Percentiles rank a stretch among this genome's conserved stretches.
Conservation (phyloP, 1,139 yeast species). For the Zygotorulaspora mrakii region DNA sequence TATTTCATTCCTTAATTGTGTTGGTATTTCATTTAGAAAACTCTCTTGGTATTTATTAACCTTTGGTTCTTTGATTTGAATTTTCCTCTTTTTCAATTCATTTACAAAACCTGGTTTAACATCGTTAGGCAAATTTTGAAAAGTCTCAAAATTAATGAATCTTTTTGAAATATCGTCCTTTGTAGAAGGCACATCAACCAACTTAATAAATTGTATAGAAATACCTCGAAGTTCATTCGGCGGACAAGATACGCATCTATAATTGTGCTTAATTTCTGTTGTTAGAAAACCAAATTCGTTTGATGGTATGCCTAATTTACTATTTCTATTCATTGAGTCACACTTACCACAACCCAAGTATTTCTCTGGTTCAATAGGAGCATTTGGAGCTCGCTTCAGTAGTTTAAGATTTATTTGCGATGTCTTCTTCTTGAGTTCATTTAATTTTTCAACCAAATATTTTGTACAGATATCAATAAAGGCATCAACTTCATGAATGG, state of each 20-base stretch:
- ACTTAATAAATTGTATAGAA: conserved; percentile 60
- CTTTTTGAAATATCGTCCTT: conserved; percentile 18
- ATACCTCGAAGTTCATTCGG: conserved; percentile 74
- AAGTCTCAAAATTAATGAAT: conserved; percentile 12
- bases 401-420: conserved; percentile 59
- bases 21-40: conserved; percentile 31
- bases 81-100: conserved; percentile 17
- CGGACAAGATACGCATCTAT: conserved; percentile 55
- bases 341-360: conserved; percentile 82
- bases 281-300: conserved; percentile 59
- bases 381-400: conserved; percentile 58
- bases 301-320: conserved; percentile 61
- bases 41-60: conserved; percentile 24
- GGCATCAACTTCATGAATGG: conserved; percentile 54
- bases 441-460: conserved; percentile 57
- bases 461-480: conserved; percentile 57
- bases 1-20: conserved; percentile 34
- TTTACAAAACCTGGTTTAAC: conserved; percentile 13
- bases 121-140: conserved; percentile 17
- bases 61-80: conserved; percentile 7
- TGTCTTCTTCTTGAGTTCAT: conserved; percentile 49
- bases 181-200: conserved; percentile 34
- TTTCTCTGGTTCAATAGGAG: conserved; percentile 73
- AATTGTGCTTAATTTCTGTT: conserved; percentile 56
- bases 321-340: conserved; percentile 56